These are phyloP conservation scores for Candida dajiaensis DNA, from an alignment of 805 yeast species.

Conservation along the genomic window DNA sequence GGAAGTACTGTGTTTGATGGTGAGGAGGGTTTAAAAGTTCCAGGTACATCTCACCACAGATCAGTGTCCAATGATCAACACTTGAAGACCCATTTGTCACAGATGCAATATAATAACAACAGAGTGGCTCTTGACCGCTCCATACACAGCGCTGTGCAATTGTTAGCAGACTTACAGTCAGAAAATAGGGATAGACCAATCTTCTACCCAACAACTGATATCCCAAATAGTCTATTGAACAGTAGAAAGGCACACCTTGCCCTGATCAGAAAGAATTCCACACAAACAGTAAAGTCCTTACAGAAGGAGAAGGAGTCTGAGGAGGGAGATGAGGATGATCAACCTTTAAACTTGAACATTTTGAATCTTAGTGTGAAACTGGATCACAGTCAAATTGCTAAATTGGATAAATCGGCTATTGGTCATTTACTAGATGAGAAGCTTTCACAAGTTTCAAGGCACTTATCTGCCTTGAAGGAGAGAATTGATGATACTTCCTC, in stretches of 20 bases:
- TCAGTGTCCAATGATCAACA: constrained; percentile 27
- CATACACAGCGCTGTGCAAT: constrained; percentile 45
- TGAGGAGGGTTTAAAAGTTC: constrained; percentile 3
- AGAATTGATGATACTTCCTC: constrained; percentile 89
- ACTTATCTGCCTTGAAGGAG: constrained; percentile 64
- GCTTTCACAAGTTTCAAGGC: constrained; percentile 57
- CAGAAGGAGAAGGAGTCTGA: constrained; percentile 14
- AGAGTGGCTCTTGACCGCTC: constrained; percentile 58
- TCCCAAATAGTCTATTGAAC: constrained; percentile 30
- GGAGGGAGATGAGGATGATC: constrained; percentile 16
- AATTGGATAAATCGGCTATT: constrained; percentile 61
- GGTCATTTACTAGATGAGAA: constrained; percentile 67
- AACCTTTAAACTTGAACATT: constrained; percentile 45
- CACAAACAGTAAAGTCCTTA: constrained; percentile 14
- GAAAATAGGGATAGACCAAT: constrained; percentile 61
- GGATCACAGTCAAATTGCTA: constrained; percentile 40
- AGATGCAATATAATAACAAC: constrained; percentile 71
- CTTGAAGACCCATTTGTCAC: constrained; percentile 56
- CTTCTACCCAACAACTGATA: constrained; percentile 47
- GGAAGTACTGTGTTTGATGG: constrained; percentile 24
- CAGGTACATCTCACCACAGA: constrained; percentile 11
- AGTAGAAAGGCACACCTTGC: constrained; percentile 49
- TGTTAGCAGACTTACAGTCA: constrained; percentile 42
- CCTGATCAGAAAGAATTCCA: constrained; percentile 38
- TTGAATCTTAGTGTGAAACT: constrained; percentile 58